A percentile compares a stretch with the other conserved stretches of the same genome.
These are phyloP conservation scores for Hibiscus syriacus DNA, from an alignment of 345 rosid genomes.

Conservation along the genomic window DNA sequence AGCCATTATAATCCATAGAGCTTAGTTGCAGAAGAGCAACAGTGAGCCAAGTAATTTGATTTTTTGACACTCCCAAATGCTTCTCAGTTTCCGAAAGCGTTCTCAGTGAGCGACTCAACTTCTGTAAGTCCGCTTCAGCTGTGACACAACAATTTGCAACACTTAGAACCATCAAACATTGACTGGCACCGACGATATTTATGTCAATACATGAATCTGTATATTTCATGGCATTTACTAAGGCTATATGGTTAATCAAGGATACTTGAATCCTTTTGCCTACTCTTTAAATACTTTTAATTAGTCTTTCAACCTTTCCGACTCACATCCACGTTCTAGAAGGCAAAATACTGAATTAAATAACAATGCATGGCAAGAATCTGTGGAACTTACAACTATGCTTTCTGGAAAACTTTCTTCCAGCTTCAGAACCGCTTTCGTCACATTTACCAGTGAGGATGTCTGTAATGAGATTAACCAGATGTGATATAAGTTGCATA, in stretches of 20 bases:
- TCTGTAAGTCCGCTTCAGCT: conserved; percentile 80
- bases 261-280: not conserved
- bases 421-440: conserved; percentile 53
- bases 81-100: conserved; percentile 93
- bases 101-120: conserved; percentile 67
- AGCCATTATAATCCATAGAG: conserved; percentile 41
- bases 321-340: not conserved
- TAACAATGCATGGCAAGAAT: not conserved
- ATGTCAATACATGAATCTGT: not conserved
- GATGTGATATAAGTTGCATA: conserved; percentile 83
- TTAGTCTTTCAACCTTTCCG: not conserved
- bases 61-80: conserved; percentile 79
- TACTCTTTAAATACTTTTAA: too few relatives aligned
- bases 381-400: conserved; percentile 48
- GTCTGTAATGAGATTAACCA: conserved; percentile 90
- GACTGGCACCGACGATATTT: not conserved
- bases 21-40: conserved; percentile 88
- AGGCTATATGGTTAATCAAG: not conserved
- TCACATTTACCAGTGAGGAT: conserved; percentile 60
- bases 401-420: conserved; percentile 43
- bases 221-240: not conserved
- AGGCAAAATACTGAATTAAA: not conserved
- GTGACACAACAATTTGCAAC: conserved; percentile 11
- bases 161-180: not conserved
- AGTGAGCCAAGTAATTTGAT: conserved; percentile 94